These are phyloP conservation scores for Leishmania major DNA, from an alignment of 208 protist species.

Conservation along the genomic window DNA sequence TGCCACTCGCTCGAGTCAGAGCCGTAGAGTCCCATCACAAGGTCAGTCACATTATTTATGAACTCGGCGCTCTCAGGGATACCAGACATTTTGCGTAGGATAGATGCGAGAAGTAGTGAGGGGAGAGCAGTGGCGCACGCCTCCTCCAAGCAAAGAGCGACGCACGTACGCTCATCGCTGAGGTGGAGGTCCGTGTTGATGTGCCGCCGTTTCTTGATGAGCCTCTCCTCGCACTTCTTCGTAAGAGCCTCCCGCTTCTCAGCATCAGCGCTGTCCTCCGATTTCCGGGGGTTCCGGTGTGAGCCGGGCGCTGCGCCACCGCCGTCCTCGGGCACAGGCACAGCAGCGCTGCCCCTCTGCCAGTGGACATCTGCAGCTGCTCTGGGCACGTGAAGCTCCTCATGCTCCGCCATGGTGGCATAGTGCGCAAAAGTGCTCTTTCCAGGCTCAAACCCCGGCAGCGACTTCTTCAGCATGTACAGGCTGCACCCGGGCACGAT, in stretches of 20 bases:
- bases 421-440: no score
- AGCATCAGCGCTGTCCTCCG: not conserved
- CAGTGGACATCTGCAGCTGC: no score
- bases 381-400: no score
- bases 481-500: no score
- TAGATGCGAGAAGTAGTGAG: not conserved
- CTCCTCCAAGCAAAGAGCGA: constrained; percentile 3
- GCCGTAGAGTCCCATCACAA: not conserved
- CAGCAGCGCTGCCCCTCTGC: not conserved
- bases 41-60: not conserved
- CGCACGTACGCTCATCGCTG: constrained; percentile 14
- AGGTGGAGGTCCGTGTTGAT: constrained; percentile 10
- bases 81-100: not conserved
- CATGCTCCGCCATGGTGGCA: no score
- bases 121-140: not conserved
- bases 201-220: not conserved
- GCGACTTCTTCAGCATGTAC: no score
- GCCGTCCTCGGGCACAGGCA: not conserved
- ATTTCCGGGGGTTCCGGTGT: not conserved
- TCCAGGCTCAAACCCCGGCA: no score
- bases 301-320: not conserved
- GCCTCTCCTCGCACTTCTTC: constrained; percentile 1
- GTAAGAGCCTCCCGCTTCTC: not conserved
- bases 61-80: not conserved
- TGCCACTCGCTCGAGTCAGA: not conserved